A percentile compares a stretch with the other conserved stretches of the same genome.
These are phyloP conservation scores for Candida freyschussii DNA, from an alignment of 1,139 yeast species.

Conservation along the genomic window DNA sequence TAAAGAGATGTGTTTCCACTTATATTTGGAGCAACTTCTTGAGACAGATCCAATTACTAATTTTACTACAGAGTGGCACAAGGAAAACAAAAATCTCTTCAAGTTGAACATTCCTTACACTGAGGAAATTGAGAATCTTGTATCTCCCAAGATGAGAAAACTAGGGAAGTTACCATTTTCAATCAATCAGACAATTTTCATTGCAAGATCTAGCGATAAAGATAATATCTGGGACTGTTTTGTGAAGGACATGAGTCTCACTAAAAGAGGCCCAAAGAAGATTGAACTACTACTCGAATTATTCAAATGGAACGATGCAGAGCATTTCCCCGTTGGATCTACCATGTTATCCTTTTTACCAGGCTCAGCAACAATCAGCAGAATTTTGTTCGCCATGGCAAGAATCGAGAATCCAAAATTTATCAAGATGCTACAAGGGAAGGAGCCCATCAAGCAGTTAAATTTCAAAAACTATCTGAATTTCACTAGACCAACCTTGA, in stretches of 20 bases:
- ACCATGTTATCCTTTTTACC: conserved; percentile 48
- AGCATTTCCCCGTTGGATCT: conserved; percentile 40
- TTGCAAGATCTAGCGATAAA: conserved; percentile 32
- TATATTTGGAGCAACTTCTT: conserved; percentile 55
- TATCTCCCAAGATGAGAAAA: conserved; percentile 35
- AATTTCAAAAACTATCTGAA: conserved; percentile 50
- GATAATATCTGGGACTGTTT: conserved; percentile 44
- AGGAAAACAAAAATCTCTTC: conserved; percentile 36
- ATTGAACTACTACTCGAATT: conserved; percentile 46
- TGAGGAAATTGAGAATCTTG: conserved; percentile 30
- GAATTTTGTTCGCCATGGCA: conserved; percentile 63
- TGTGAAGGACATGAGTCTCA: conserved; percentile 33
- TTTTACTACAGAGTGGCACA: conserved; percentile 51
- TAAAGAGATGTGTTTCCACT: conserved; percentile 54
- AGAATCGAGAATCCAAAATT: conserved; percentile 53
- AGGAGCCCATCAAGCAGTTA: conserved; percentile 54
- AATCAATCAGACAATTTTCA: conserved; percentile 41
- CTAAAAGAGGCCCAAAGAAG: conserved; percentile 28
- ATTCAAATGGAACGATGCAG: conserved; percentile 49
- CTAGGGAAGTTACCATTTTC: conserved; percentile 37
- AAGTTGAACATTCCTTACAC: conserved; percentile 28
- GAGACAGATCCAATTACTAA: conserved; percentile 43
- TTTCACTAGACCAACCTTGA: conserved; percentile 44
- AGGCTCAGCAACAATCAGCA: conserved; percentile 55
- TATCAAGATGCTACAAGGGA: conserved; percentile 54